Base-by-base conservation (phyloP, 2,329 filamentous ascomycete genomes). In the Nothophaeocryptopus gaeumannii region DNA sequence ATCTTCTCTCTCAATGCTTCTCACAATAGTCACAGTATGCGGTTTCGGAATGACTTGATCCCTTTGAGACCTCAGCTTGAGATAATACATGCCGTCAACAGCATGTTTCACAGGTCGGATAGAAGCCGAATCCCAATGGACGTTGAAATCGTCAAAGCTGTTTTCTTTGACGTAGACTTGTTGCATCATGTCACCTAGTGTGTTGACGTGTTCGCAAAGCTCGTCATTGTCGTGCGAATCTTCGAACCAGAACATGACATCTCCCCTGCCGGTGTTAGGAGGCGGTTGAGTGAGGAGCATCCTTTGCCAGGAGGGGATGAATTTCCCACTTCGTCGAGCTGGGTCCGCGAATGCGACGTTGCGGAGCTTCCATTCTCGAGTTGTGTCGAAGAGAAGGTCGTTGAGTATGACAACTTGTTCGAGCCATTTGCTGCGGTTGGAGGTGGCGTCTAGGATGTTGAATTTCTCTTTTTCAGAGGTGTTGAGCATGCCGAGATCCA, bases 231-330 rank as follows among this genome's bases (percentile, higher is more conserved):
- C 53, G 39, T 46, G 38, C 5, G 45, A 29, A 38, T 55, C 53
- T 43, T 55, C 53, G 42, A 55, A 55, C 53, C 53, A 55, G 49
- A 55, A 55, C 53, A 55, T 55, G 13, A 55, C 53, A 14, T 55
- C 53, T 36, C 53, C 53, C 29, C 42, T 30, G 26, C 53, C 53
- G 3, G 53, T 55, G 16, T 32, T 43, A 5, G 53, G 53, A 3
- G 55, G 53, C 3, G 55, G 55, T 26, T 46, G 43, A 3, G 53
- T 56, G 15, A 58, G 50, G 9, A 56, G 43, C 55, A 58, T 58
- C 8, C 49, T 43, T 13, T 56, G 51, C 55, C 55, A 58, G 13
- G 53, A 56, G 2, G 55, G 55, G n/a, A 46, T 50, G 30, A 55
- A 46, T 34, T 14, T 45, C 2, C 47, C 48, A 14, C 14, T 36